Base-by-base conservation (phyloP, 805 yeast genomes). In the Candida andamanensis region DNA sequence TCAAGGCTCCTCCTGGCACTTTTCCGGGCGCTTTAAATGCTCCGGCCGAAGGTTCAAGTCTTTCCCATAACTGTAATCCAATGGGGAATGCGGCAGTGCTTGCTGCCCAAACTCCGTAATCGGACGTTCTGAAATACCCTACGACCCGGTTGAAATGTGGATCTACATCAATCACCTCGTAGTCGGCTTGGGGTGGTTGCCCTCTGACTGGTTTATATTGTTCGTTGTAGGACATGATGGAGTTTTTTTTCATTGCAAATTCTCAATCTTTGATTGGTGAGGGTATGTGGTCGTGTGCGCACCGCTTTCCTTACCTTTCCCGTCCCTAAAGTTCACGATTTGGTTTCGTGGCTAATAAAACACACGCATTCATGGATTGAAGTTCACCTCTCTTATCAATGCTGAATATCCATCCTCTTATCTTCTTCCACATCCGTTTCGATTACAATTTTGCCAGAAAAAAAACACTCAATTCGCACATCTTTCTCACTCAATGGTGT, bases 71-170 rank as follows among this genome's bases (percentile, higher is more conserved):
- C 36, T 57, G 55, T 32, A 65, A 52, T 9, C 65, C 58, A 31
- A 62, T 47, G 20, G 72, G 72, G 49, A 64, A 60, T 8, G 58
- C 67, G 19, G 53, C 68, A n/a, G 69, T 49, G 24, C 59, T 44
- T 12, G 59, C 59, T 5, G 60, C 69, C 70, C 69, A 64, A 13
- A 65, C 54, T 6, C 65, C 70, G 47, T 73, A 74, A 60, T 85
- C 95, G 10, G 79, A 64, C 14, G 72, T 55, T 52, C 95, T 72
- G 61, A 84, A 74, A 61, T 79, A 85, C 27, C 76, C 61, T 10
- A 85, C 78, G 18, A 85, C 95, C 38, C 84, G 69, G 23, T 55
- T 50, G 60, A 85, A 82, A 42, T 77, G 77, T 18, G 95, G 95
- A 54, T 85, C 95, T 31, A 73, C 67, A 53, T 85, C 95, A 47